Conservation (phyloP, 1,139 yeast genomes). For the Hansenula lynferdii region DNA sequence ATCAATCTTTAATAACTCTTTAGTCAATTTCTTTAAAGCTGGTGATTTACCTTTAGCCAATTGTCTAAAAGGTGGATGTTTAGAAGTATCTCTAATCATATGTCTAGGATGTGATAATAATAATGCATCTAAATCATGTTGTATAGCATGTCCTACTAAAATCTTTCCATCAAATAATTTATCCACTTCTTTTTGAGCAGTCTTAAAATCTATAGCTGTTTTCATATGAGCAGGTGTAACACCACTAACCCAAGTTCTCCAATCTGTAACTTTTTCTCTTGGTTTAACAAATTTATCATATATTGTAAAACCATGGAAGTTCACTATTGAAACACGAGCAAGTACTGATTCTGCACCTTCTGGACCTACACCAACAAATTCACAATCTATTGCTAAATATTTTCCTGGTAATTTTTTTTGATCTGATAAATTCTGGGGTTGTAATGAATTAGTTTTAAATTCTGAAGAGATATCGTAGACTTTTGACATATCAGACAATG, state of each 20-base stretch:
- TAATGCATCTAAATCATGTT: constrained; percentile 70
- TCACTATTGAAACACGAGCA: constrained; percentile 85
- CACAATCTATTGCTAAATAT: constrained; percentile 85
- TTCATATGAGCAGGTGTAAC: constrained; percentile 65
- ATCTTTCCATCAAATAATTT: constrained; percentile 45
- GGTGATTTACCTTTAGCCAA: constrained; percentile 67
- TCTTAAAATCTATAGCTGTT: constrained; percentile 57
- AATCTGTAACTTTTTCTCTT: constrained; percentile 70
- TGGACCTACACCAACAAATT: constrained; percentile 87
- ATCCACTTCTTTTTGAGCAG: constrained; percentile 57
- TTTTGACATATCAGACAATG: constrained; percentile 12
- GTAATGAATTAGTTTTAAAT: constrained; percentile 6
- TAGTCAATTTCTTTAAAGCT: constrained; percentile 59
- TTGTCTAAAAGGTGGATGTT: constrained; percentile 51
- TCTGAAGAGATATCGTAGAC: constrained; percentile 7
- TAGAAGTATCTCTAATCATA: constrained; percentile 71
- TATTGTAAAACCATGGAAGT: constrained; percentile 68
- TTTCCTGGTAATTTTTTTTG: constrained; percentile 45
- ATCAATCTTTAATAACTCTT: constrained; percentile 49
- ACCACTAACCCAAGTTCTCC: constrained; percentile 96
- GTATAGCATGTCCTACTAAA: constrained; percentile 81
- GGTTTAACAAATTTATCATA: constrained; percentile 78
- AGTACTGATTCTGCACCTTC: constrained; percentile 66
- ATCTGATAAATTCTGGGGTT: constrained; percentile 8
- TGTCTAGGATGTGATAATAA: constrained; percentile 62